phyloP scores from a whole-genome alignment of 495 filamentous ascomycete genomes.

The Penicillium lividum region DNA sequence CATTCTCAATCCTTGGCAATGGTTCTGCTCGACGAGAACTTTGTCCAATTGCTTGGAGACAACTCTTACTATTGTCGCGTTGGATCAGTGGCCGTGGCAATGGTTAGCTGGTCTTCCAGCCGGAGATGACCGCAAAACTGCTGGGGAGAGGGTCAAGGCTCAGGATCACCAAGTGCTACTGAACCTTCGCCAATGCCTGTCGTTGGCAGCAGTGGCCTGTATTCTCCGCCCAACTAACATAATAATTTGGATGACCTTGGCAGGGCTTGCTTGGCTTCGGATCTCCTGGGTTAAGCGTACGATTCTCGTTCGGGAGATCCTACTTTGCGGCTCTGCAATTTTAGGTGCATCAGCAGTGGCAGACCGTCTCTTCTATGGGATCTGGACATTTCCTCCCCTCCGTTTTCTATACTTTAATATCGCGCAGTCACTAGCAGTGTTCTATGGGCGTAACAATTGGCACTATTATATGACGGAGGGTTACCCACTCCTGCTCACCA shows the following conservation, averaged over 20 bases:
- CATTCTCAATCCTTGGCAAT: conserved; percentile 89
- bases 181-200: conserved; percentile 63
- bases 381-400: conserved; percentile 88
- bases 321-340: conserved; percentile 66
- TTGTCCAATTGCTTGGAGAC: conserved; percentile 94
- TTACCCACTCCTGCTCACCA: conserved; percentile 82
- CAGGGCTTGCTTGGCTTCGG: conserved; percentile 46
- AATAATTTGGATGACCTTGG: conserved; percentile 74
- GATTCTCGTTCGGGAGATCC: conserved; percentile 58
- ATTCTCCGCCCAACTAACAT: conserved; percentile 89
- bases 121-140: conserved; percentile 12
- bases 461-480: conserved; percentile 94
- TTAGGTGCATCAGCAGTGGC: conserved; percentile 62
- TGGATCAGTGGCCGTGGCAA: conserved; percentile 89
- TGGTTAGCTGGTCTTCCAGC: conserved; percentile 39
- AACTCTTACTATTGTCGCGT: conserved; percentile 75
- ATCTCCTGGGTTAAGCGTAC: conserved; percentile 42
- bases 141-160: background rate
- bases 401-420: conserved; percentile 93
- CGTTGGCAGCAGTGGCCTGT: conserved; percentile 79
- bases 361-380: conserved; percentile 80
- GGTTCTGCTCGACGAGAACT: conserved; percentile 90
- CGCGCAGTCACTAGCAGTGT: conserved; percentile 77
- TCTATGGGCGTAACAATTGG: conserved; percentile 87
- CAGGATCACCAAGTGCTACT: background rate